phyloP scores from a whole-genome alignment of 148 eudicot genomes.

The Camellia sinensis region DNA sequence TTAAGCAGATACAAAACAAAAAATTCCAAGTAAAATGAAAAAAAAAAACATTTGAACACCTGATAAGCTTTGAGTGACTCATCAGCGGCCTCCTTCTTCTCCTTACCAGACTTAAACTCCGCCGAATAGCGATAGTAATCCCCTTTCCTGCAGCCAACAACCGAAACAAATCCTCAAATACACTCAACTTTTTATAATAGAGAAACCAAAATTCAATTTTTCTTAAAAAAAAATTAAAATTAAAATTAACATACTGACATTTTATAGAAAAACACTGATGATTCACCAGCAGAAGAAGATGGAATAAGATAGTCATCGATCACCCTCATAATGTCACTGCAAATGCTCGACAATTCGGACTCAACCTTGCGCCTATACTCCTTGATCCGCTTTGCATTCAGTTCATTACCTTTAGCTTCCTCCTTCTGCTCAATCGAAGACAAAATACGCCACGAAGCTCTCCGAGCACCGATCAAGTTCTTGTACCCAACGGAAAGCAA shows the following conservation, averaged over 20 bases:
- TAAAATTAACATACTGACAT: slow-evolving; percentile 34
- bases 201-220: not conserved
- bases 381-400: too few relatives aligned
- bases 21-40: not conserved
- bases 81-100: slow-evolving; percentile 38
- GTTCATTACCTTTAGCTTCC: too few relatives aligned
- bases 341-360: slow-evolving; percentile 22
- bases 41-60: slow-evolving; percentile 16
- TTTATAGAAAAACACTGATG: slow-evolving; percentile 61
- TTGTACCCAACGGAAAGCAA: slow-evolving; percentile 39
- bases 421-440: too few relatives aligned
- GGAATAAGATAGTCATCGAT: slow-evolving; percentile 62
- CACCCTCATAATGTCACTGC: slow-evolving; percentile 47
- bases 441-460: slow-evolving; percentile 38
- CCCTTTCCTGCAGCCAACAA: slow-evolving; percentile 42
- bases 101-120: slow-evolving; percentile 37
- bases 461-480: slow-evolving; percentile 30
- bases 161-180: not conserved
- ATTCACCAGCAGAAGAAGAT: slow-evolving; percentile 47
- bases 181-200: not conserved
- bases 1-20: not conserved
- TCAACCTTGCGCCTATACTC: too few relatives aligned
- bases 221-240: not conserved
- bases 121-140: slow-evolving; percentile 43
- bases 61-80: slow-evolving; percentile 42